Percentiles rank a stretch among this genome's conserved stretches.
Conservation (phyloP, 1,284 basidiomycete genomes). For the Naganishia liquefaciens region DNA sequence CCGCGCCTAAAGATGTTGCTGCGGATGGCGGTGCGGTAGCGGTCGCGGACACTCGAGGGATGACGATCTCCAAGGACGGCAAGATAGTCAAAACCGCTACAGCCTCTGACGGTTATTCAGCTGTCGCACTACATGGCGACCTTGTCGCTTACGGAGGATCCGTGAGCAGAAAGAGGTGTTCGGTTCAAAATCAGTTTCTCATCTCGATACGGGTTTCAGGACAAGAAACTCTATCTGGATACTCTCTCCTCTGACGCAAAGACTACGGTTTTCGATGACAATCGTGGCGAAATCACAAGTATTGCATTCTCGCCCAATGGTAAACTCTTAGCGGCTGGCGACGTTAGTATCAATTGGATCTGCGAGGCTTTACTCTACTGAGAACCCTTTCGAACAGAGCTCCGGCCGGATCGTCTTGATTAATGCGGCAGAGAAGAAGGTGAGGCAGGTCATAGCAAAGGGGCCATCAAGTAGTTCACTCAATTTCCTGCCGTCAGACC, state of each 20-base stretch:
- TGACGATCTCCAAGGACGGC: slow-evolving; percentile 61
- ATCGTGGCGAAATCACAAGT: slow-evolving; percentile 70
- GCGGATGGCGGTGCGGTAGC: slow-evolving; percentile 60
- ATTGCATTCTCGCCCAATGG: slow-evolving; percentile 81
- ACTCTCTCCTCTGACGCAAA: slow-evolving; percentile 37
- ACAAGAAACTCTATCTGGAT: slow-evolving; percentile 68
- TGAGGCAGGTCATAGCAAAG: slow-evolving; percentile 40
- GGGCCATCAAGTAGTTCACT: background rate
- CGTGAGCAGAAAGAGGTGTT: slow-evolving; percentile 16
- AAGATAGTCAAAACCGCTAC: slow-evolving; percentile 27
- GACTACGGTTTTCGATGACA: slow-evolving; percentile 63
- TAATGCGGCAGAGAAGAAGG: slow-evolving; percentile 68
- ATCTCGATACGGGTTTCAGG: slow-evolving; percentile 53
- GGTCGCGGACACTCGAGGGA: slow-evolving; percentile 64
- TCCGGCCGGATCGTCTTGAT: slow-evolving; percentile 51
- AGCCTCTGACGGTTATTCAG: slow-evolving; percentile 35
- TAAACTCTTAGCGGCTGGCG: slow-evolving; percentile 71
- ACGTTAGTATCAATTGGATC: slow-evolving; percentile 59
- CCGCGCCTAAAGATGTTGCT: slow-evolving; percentile 73
- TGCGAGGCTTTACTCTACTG: background rate
- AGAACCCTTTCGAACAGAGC: slow-evolving; percentile 30
- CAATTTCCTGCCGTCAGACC: slow-evolving; percentile 52
- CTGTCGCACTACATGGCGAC: slow-evolving; percentile 48
- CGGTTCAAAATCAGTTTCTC: background rate
- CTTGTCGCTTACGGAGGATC: slow-evolving; percentile 45